Conservation (phyloP, 202 grass and related monocot species). For the Saccharum hybrid region DNA sequence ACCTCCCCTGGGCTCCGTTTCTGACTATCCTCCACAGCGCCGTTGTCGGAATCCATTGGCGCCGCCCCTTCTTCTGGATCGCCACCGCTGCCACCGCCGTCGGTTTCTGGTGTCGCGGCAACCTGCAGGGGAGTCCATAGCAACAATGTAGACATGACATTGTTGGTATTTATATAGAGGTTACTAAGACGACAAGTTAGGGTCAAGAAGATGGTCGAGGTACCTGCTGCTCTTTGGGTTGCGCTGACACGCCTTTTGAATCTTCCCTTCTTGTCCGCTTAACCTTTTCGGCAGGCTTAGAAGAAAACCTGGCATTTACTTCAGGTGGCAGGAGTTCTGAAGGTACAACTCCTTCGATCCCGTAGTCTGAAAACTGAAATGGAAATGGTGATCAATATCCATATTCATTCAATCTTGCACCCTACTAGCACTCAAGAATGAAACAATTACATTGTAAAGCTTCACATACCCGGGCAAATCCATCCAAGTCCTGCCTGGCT, state of each 20-base stretch:
- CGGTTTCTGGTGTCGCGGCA: constrained; percentile 65
- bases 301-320: constrained; percentile 69
- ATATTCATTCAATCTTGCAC: constrained; percentile 1
- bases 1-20: constrained; percentile 73
- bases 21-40: constrained; percentile 55
- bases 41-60: constrained; percentile 78
- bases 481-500: constrained; percentile 87
- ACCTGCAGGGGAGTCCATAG: constrained; percentile 41
- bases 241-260: constrained; percentile 56
- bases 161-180: not conserved
- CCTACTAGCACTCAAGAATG: not conserved
- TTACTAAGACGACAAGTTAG: not conserved
- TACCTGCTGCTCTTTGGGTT: constrained; percentile 79
- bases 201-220: not conserved
- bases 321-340: constrained; percentile 77
- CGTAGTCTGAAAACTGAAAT: constrained; percentile 60
- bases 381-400: not conserved
- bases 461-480: constrained; percentile 75
- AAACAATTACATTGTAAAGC: not conserved
- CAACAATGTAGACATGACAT: constrained; percentile 9
- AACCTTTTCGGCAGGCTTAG: constrained; percentile 69
- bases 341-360: constrained; percentile 92
- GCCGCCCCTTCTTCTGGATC: constrained; percentile 89
- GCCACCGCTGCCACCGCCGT: constrained; percentile 66
- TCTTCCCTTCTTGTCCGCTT: constrained; percentile 86